Conservation (phyloP, 192 early-diverging fungal genomes). For the Martensiomyces pterosporus region DNA sequence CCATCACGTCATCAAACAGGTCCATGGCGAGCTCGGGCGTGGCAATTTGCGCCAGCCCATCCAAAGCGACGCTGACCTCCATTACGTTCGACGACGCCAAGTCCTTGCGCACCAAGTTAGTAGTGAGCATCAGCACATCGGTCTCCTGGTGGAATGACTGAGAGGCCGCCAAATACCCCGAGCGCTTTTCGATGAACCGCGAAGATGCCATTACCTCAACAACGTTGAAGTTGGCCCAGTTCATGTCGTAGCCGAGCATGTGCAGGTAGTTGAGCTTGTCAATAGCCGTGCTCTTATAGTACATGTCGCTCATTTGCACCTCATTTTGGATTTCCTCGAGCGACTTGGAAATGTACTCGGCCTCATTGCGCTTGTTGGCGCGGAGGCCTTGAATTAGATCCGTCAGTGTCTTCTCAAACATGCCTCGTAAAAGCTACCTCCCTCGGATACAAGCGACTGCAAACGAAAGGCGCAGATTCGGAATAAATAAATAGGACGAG, state of each 20-base stretch:
- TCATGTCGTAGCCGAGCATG: constrained; percentile 97
- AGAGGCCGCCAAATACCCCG: constrained; percentile 89
- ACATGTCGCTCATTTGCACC: constrained; percentile 76
- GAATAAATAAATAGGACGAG: not conserved
- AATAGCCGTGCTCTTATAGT: constrained; percentile 81
- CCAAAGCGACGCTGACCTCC: constrained; percentile 87
- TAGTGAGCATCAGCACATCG: constrained; percentile 93
- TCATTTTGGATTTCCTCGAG: constrained; percentile 90
- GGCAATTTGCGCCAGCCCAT: constrained; percentile 87
- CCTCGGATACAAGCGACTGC: not conserved
- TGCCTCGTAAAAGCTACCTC: no score
- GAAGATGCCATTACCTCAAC: constrained; percentile 95
- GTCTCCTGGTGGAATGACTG: constrained; percentile 89
- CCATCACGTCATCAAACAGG: constrained; percentile 77
- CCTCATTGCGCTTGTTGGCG: constrained; percentile 82
- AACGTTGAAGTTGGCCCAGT: constrained; percentile 94
- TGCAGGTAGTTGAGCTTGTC: constrained; percentile 88
- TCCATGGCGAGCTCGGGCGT: constrained; percentile 88
- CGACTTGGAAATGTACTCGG: constrained; percentile 77
- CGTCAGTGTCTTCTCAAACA: constrained; percentile 79
- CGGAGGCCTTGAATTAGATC: constrained; percentile 96
- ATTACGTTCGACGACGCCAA: constrained; percentile 74
- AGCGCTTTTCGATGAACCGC: constrained; percentile 78
- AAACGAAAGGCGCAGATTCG: not conserved
- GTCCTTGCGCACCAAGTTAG: constrained; percentile 97